These are phyloP conservation scores for Curvularia hawaiiensis DNA, from an alignment of 2,329 filamentous ascomycete genomes.

Conservation along the genomic window DNA sequence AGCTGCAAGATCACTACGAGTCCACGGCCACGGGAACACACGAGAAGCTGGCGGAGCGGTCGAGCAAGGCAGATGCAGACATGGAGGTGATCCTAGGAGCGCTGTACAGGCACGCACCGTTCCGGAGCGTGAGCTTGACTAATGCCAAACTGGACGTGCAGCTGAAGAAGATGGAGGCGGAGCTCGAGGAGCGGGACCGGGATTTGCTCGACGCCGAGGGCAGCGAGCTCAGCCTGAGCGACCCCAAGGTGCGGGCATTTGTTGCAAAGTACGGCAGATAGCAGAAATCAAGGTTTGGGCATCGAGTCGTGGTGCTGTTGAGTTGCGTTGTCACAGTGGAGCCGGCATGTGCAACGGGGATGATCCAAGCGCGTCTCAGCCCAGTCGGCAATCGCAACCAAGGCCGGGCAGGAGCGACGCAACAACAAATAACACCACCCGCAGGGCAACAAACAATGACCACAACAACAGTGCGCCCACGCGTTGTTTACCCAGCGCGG, in stretches of 20 bases:
- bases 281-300: constrained; percentile 4
- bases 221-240: constrained; percentile 37
- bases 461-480: neutral
- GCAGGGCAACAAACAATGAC: neutral
- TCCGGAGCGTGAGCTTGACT: constrained; percentile 33
- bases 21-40: constrained; percentile 41
- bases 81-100: constrained; percentile 44
- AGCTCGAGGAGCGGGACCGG: constrained; percentile 46
- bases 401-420: neutral
- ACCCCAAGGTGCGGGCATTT: constrained; percentile 40
- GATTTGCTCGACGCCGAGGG: constrained; percentile 46
- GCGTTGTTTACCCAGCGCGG: neutral
- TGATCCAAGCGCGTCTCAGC: constrained; percentile 5
- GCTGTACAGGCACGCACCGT: constrained; percentile 47
- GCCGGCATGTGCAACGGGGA: constrained; percentile 4
- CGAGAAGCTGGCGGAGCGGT: constrained; percentile 42
- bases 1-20: constrained; percentile 42
- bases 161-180: constrained; percentile 44
- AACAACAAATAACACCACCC: constrained; percentile 6
- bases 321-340: constrained; percentile 13
- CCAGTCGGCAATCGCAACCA: neutral
- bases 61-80: constrained; percentile 46
- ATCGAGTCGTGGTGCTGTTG: neutral
- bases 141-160: constrained; percentile 34
- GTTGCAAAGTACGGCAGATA: constrained; percentile 40